Evolutionary conservation across 2,329 filamentous ascomycete species (phyloP).

Genomic region (Paecilomyces formosus): DNA sequence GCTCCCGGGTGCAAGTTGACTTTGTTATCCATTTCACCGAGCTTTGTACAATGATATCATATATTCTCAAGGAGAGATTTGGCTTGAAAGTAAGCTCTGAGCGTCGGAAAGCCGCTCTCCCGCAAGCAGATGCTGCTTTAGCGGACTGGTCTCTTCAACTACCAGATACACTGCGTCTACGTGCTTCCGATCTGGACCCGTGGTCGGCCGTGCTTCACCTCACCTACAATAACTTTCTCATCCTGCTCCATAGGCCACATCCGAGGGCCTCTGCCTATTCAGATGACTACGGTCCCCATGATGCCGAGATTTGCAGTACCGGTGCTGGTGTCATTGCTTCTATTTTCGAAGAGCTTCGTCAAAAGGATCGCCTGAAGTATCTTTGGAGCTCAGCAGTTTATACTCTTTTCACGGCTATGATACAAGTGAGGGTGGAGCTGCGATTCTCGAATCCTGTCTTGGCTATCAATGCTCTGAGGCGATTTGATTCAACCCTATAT

Average conservation of each 20-base stretch:
- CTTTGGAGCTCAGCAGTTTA: conserved; percentile 39
- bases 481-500: conserved; percentile 35
- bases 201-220: conserved; percentile 39
- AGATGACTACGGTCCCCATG: conserved; percentile 38
- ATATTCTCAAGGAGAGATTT: conserved; percentile 35
- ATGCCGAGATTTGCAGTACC: conserved; percentile 39
- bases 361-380: conserved; percentile 34
- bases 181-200: conserved; percentile 33
- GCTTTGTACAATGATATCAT: conserved; percentile 45
- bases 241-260: conserved; percentile 38
- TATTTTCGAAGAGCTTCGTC: conserved; percentile 37
- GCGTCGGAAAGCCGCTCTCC: conserved; percentile 33
- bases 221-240: conserved; percentile 40
- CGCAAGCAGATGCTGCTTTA: conserved; percentile 34
- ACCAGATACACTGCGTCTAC: conserved; percentile 33
- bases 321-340: conserved; percentile 38
- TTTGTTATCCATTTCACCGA: conserved; percentile 43
- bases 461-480: conserved; percentile 38
- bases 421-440: conserved; percentile 39
- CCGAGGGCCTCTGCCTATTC: conserved; percentile 36
- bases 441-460: conserved; percentile 40
- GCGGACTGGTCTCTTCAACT: conserved; percentile 36
- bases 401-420: conserved; percentile 40
- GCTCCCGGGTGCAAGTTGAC: conserved; percentile 35
- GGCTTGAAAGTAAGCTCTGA: conserved; percentile 32